Conservation (phyloP, 1,284 basidiomycete species). For the Ceratorhiza oryzae-sativae region DNA sequence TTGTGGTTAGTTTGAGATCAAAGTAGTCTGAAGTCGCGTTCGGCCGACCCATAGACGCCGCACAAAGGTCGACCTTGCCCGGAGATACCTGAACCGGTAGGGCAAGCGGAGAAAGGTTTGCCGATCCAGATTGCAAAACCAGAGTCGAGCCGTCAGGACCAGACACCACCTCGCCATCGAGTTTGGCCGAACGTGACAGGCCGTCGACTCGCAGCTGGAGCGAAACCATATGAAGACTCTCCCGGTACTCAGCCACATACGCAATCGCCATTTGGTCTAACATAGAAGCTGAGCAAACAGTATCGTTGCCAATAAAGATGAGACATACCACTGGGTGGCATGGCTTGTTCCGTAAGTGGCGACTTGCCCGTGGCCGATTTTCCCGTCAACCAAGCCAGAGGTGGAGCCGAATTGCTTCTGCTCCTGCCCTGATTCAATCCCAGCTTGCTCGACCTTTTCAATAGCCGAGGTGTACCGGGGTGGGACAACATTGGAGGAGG, state of each 20-base stretch:
- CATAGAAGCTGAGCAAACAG: slow-evolving; percentile 49
- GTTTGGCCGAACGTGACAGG: slow-evolving; percentile 56
- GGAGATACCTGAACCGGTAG: slow-evolving; percentile 70
- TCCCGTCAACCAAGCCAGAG: slow-evolving; percentile 66
- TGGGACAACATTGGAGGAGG: slow-evolving; percentile 4
- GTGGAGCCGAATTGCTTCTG: slow-evolving; percentile 74
- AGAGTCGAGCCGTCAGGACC: slow-evolving; percentile 59
- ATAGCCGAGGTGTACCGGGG: slow-evolving; percentile 42
- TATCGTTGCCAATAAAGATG: slow-evolving; percentile 37
- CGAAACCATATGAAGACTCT: slow-evolving; percentile 76
- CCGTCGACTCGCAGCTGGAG: slow-evolving; percentile 61
- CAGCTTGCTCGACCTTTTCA: slow-evolving; percentile 48
- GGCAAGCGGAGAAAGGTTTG: slow-evolving; percentile 62
- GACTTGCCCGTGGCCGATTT: slow-evolving; percentile 19
- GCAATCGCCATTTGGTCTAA: slow-evolving; percentile 61
- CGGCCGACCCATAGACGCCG: slow-evolving; percentile 29
- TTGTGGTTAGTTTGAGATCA: slow-evolving; percentile 69
- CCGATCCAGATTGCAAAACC: slow-evolving; percentile 65
- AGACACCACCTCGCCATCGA: slow-evolving; percentile 69
- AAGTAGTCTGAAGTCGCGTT: slow-evolving; percentile 59
- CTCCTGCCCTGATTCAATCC: slow-evolving; percentile 49
- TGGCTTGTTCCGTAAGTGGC: not conserved
- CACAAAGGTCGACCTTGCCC: slow-evolving; percentile 54
- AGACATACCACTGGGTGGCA: slow-evolving; percentile 9
- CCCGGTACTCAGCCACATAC: slow-evolving; percentile 85